Evolutionary conservation across 768 basidiomycete species (phyloP).

Genomic region (Leucogyrophana mollusca): DNA sequence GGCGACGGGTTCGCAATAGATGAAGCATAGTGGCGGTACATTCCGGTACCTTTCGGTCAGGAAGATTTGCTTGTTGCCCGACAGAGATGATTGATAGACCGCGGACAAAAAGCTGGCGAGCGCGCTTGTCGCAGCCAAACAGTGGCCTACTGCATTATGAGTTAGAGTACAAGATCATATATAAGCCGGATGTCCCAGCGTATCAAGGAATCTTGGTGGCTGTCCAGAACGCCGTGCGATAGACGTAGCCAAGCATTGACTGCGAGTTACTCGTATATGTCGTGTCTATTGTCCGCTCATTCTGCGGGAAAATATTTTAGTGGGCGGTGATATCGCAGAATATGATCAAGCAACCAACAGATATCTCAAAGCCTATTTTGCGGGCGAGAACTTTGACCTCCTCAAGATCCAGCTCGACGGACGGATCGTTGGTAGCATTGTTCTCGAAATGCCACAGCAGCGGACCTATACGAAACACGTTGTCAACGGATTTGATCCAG

Average conservation of each 20-base stretch:
- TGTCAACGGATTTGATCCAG: neutral
- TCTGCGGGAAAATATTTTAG: conserved; percentile 40
- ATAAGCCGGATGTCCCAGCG: neutral
- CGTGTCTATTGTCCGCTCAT: conserved; percentile 76
- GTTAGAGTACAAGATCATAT: neutral
- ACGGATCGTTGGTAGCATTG: conserved; percentile 74
- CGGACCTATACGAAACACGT: conserved; percentile 53
- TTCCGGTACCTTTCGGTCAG: neutral
- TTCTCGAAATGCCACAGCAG: conserved; percentile 98
- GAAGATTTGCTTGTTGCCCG: too few relatives aligned
- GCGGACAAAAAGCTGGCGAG: neutral
- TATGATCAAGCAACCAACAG: conserved; percentile 45
- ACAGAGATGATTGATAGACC: neutral
- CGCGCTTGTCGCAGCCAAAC: neutral
- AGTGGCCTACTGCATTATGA: neutral
- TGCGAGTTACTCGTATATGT: conserved; percentile 84
- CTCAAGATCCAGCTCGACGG: conserved; percentile 86
- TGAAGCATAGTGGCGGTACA: neutral
- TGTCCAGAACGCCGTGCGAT: conserved; percentile 84
- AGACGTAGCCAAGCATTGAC: conserved; percentile 83
- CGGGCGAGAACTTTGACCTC: conserved; percentile 78
- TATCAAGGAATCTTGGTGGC: conserved; percentile 43
- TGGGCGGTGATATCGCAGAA: neutral
- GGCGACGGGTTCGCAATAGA: neutral
- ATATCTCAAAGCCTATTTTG: conserved; percentile 78